A percentile compares a stretch with the other conserved stretches of the same genome.
phyloP scores from a whole-genome alignment of 768 basidiomycete genomes.

The Tricholomella constricta region DNA sequence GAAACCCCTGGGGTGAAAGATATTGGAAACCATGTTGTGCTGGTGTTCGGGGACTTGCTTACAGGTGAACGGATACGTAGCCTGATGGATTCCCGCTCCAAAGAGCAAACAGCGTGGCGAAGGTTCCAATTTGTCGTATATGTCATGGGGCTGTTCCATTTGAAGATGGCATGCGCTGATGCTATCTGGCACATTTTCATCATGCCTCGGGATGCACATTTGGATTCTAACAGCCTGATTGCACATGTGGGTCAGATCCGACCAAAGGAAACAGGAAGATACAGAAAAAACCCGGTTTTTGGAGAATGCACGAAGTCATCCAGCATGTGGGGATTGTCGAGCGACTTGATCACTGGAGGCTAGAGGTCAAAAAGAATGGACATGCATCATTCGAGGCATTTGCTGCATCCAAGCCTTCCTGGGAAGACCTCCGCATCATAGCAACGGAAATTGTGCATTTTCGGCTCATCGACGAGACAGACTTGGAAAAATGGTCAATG shows the following conservation, averaged over 20 bases:
- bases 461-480: no score
- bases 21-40: slow-evolving; percentile 16
- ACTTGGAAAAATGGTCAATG: no score
- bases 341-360: slow-evolving; percentile 32
- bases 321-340: slow-evolving; percentile 26
- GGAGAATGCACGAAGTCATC: slow-evolving; percentile 37
- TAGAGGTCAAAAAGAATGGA: slow-evolving; percentile 10
- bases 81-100: slow-evolving; percentile 20
- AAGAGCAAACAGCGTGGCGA: slow-evolving; percentile 29
- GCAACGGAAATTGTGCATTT: slow-evolving; percentile 19
- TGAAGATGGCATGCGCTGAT: slow-evolving; percentile 33
- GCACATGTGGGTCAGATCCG: slow-evolving; percentile 14
- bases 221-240: not conserved
- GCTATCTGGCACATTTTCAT: slow-evolving; percentile 27
- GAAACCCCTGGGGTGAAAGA: slow-evolving; percentile 6
- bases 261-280: slow-evolving; percentile 35
- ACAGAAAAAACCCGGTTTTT: slow-evolving; percentile 34
- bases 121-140: slow-evolving; percentile 35
- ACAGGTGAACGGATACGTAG: slow-evolving; percentile 26
- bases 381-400: slow-evolving; percentile 25
- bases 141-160: slow-evolving; percentile 30
- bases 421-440: slow-evolving; percentile 25
- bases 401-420: slow-evolving; percentile 29
- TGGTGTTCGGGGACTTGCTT: slow-evolving; percentile 30
- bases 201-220: slow-evolving; percentile 6